phyloP scores from a whole-genome alignment of 2,329 filamentous ascomycete genomes.

The Emmonsiellopsis sp. region DNA sequence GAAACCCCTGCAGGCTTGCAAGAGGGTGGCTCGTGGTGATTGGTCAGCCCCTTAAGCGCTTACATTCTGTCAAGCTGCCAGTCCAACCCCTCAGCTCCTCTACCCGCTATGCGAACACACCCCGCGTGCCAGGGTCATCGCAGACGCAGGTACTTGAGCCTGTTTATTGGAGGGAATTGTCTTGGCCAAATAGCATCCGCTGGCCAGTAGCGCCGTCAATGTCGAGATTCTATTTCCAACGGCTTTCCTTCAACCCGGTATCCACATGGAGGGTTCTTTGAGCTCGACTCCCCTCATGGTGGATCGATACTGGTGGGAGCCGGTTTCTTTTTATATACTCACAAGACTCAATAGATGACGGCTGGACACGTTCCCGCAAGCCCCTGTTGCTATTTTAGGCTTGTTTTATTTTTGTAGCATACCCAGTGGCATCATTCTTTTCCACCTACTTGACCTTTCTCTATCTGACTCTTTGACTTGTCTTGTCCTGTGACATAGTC shows the following conservation, averaged over 20 bases:
- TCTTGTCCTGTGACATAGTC: background rate
- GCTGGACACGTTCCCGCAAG: no score
- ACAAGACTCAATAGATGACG: no score
- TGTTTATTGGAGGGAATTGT: background rate
- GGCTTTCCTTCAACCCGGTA: background rate
- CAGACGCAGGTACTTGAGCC: background rate
- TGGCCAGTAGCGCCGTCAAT: background rate
- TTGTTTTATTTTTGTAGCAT: no score
- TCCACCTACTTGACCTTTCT: background rate
- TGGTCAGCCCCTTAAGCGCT: background rate
- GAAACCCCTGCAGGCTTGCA: no score
- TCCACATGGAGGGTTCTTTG: background rate
- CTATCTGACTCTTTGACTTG: background rate
- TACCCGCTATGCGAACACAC: background rate
- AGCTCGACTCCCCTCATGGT: background rate
- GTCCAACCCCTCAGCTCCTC: background rate
- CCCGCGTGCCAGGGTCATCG: background rate
- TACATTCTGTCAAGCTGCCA: background rate
- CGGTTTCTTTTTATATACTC: background rate
- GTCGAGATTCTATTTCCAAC: background rate
- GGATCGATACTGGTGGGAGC: background rate
- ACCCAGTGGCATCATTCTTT: background rate
- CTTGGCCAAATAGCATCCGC: background rate
- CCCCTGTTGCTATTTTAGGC: no score
- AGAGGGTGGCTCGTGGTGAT: no score